Evolutionary conservation across 148 eudicot genomes (phyloP).

Genomic region (Mesembryanthemum crystallinum): DNA sequence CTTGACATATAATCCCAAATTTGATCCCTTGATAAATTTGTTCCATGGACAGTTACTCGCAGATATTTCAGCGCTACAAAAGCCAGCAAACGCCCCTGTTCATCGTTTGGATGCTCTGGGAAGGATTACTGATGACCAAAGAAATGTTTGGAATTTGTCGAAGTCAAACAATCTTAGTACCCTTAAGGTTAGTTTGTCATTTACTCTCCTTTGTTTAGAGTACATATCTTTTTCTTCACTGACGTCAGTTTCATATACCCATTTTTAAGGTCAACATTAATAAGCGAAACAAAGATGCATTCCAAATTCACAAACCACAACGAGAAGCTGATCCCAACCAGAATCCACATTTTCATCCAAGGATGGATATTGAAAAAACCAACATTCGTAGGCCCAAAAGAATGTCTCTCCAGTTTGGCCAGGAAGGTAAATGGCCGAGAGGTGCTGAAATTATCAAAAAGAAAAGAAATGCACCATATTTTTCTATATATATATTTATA

Average conservation of each 20-base stretch:
- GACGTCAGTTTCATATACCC: constrained; percentile 5
- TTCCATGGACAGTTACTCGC: constrained; percentile 84
- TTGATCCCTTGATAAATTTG: constrained; percentile 80
- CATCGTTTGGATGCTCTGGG: constrained; percentile 89
- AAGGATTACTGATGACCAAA: constrained; percentile 93
- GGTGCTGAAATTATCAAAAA: constrained; percentile 85
- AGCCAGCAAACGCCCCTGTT: constrained; percentile 91
- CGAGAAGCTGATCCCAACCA: constrained; percentile 80
- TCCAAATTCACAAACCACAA: constrained; percentile 92
- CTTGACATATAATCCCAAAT: no score
- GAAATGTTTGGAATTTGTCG: constrained; percentile 74
- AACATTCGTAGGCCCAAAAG: constrained; percentile 90
- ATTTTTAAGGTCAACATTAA: constrained; percentile 80
- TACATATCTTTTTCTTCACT: neutral
- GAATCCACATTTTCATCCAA: constrained; percentile 84
- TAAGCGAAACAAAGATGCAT: constrained; percentile 95
- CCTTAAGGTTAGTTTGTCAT: constrained; percentile 56
- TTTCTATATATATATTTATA: no score
- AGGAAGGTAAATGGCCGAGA: constrained; percentile 98
- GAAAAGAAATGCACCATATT: constrained; percentile 46
- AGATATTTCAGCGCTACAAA: constrained; percentile 63
- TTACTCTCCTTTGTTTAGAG: neutral
- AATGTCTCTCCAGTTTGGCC: constrained; percentile 80
- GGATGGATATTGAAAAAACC: constrained; percentile 82
- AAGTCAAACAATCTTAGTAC: constrained; percentile 79